Evolutionary conservation across 768 basidiomycete genomes (phyloP).

Genomic region (Cyclocybe cylindracea): DNA sequence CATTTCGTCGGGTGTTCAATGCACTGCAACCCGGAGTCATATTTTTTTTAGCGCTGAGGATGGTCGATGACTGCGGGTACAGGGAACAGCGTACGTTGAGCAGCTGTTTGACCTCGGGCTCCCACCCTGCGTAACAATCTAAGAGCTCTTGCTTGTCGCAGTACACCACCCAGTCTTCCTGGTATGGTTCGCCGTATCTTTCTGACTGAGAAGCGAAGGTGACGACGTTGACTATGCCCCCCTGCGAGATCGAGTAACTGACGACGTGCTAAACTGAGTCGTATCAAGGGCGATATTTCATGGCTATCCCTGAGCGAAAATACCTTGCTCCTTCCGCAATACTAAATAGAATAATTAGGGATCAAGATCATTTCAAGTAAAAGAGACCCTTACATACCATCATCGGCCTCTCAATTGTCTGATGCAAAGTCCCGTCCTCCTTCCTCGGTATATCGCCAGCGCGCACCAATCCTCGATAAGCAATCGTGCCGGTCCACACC

Average conservation of each 20-base stretch:
- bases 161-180: conserved; percentile 31
- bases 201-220: conserved; percentile 39
- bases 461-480: conserved; percentile 47
- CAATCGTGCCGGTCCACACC: conserved; percentile 46
- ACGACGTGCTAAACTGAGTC: conserved; percentile 40
- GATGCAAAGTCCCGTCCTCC: conserved; percentile 27
- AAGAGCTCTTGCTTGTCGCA: conserved; percentile 32
- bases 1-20: conserved; percentile 39
- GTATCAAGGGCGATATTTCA: not conserved
- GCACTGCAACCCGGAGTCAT: conserved; percentile 24
- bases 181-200: conserved; percentile 26
- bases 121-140: conserved; percentile 32
- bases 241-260: conserved; percentile 46
- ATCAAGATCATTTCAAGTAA: not conserved
- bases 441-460: conserved; percentile 30
- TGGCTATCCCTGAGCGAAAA: not conserved
- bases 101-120: conserved; percentile 30
- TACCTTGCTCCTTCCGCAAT: conserved; percentile 50
- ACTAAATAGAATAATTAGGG: conserved; percentile 27
- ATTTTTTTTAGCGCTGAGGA: not conserved
- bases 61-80: not conserved
- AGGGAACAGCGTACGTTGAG: conserved; percentile 21
- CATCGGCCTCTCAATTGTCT: conserved; percentile 37
- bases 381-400: conserved; percentile 34
- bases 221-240: conserved; percentile 46